Percentiles rank a stretch among this genome's conserved stretches.
Evolutionary conservation across 306 rosid species (phyloP).

Genomic region (Begonia fuchsioides): DNA sequence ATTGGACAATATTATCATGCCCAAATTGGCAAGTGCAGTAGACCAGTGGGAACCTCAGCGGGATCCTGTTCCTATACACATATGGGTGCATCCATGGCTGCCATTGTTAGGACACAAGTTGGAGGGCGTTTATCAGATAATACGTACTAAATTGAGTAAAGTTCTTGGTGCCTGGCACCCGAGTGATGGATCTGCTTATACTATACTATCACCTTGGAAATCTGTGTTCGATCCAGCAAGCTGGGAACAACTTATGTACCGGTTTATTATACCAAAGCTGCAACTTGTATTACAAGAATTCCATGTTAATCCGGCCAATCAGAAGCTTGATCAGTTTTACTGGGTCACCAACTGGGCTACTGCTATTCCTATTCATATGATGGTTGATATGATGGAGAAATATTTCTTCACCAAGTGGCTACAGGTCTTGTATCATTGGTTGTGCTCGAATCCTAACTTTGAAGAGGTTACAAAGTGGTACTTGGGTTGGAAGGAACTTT

Average conservation of each 20-base stretch:
- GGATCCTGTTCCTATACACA: constrained; percentile 81
- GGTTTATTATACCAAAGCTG: constrained; percentile 79
- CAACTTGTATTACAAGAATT: constrained; percentile 80
- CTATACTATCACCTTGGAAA: constrained; percentile 84
- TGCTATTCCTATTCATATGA: constrained; percentile 60
- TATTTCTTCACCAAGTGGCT: constrained; percentile 81
- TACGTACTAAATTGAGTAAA: constrained; percentile 63
- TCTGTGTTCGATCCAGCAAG: constrained; percentile 63
- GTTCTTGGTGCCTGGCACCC: constrained; percentile 97
- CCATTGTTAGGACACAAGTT: constrained; percentile 66
- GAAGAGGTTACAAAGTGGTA: constrained; percentile 86
- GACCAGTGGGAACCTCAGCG: constrained; percentile 88
- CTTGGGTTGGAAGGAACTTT: constrained; percentile 75
- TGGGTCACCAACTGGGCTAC: constrained; percentile 91
- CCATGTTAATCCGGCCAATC: constrained; percentile 73
- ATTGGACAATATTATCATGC: constrained; percentile 60
- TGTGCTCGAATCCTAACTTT: constrained; percentile 64
- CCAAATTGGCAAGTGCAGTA: constrained; percentile 67
- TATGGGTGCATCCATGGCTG: constrained; percentile 96
- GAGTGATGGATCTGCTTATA: constrained; percentile 69
- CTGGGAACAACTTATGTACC: constrained; percentile 85
- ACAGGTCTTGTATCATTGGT: constrained; percentile 73
- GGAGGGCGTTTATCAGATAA: constrained; percentile 60
- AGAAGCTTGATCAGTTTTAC: constrained; percentile 68
- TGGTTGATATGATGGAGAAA: constrained; percentile 81